Conservation (phyloP, 805 yeast genomes). For the Teunomyces atbi region DNA sequence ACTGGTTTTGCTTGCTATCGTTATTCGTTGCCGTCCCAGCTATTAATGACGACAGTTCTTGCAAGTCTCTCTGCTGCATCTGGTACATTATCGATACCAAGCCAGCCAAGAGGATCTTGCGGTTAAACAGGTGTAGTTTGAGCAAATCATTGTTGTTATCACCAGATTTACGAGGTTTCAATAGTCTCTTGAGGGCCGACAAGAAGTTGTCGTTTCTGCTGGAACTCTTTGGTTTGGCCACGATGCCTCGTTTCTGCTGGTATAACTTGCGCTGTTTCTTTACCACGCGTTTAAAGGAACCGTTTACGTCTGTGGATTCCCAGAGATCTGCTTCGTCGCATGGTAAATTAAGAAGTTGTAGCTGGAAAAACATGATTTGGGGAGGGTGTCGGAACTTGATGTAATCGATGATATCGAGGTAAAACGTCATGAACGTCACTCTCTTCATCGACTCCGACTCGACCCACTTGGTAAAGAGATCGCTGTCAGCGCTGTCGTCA, state of each 20-base stretch:
- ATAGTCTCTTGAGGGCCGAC: slow-evolving; percentile 53
- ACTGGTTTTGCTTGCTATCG: slow-evolving; percentile 40
- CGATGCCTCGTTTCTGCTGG: slow-evolving; percentile 4
- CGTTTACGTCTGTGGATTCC: slow-evolving; percentile 39
- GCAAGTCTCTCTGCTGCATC: slow-evolving; percentile 70
- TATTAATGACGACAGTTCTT: slow-evolving; percentile 43
- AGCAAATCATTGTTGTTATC: slow-evolving; percentile 8
- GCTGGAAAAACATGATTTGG: slow-evolving; percentile 35
- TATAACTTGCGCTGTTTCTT: slow-evolving; percentile 34
- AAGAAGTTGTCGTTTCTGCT: slow-evolving; percentile 40
- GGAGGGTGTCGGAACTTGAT: slow-evolving; percentile 74
- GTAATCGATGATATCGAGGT: slow-evolving; percentile 76
- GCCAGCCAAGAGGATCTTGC: slow-evolving; percentile 65
- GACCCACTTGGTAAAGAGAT: slow-evolving; percentile 65
- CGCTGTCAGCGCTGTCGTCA: slow-evolving; percentile 26
- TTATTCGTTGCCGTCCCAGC: slow-evolving; percentile 15
- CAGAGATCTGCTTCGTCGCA: slow-evolving; percentile 41
- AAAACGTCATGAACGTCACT: slow-evolving; percentile 77
- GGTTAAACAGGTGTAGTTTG: slow-evolving; percentile 51
- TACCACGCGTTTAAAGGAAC: slow-evolving; percentile 37
- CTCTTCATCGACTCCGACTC: slow-evolving; percentile 77
- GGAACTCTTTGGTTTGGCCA: slow-evolving; percentile 4
- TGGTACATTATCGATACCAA: slow-evolving; percentile 64
- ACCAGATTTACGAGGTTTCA: slow-evolving; percentile 48
- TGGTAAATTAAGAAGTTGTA: slow-evolving; percentile 40